Conservation (phyloP, 768 basidiomycete species). For the Termitomyces eurrhizus region DNA sequence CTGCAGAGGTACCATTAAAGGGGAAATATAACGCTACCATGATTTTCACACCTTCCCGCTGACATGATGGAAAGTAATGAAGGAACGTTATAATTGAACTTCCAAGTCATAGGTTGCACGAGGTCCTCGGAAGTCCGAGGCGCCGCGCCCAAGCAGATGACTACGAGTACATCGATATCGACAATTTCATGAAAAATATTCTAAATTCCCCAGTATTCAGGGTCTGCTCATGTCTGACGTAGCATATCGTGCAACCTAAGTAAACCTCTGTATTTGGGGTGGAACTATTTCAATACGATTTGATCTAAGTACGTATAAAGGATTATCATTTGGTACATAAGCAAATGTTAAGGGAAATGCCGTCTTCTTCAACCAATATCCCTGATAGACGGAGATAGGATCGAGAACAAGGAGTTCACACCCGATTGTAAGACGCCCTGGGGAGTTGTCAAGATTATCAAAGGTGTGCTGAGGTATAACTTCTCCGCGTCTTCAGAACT, state of each 20-base stretch:
- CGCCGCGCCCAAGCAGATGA: too few species aligned
- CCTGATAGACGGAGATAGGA: too few species aligned
- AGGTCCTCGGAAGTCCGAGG: too few species aligned
- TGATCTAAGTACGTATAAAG: too few species aligned
- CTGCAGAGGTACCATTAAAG: not conserved
- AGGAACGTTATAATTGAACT: too few species aligned
- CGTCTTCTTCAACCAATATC: too few species aligned
- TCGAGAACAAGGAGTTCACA: not conserved
- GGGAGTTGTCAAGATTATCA: not conserved
- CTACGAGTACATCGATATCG: not conserved
- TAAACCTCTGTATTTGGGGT: too few species aligned
- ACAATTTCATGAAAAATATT: not conserved
- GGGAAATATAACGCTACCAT: not conserved
- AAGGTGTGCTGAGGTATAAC: not conserved
- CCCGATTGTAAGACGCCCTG: not conserved
- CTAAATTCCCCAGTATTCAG: not conserved
- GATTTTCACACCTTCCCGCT: not conserved
- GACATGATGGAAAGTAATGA: not conserved
- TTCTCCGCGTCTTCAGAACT: not conserved
- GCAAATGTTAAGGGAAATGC: too few species aligned
- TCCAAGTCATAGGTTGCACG: too few species aligned
- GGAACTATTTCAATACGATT: too few species aligned
- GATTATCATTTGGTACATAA: too few species aligned
- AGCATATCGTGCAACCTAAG: too few species aligned
- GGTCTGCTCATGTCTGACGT: not conserved